Evolutionary conservation across 2,329 filamentous ascomycete genomes (phyloP).

Genomic region (Fragosphaeria purpurea): DNA sequence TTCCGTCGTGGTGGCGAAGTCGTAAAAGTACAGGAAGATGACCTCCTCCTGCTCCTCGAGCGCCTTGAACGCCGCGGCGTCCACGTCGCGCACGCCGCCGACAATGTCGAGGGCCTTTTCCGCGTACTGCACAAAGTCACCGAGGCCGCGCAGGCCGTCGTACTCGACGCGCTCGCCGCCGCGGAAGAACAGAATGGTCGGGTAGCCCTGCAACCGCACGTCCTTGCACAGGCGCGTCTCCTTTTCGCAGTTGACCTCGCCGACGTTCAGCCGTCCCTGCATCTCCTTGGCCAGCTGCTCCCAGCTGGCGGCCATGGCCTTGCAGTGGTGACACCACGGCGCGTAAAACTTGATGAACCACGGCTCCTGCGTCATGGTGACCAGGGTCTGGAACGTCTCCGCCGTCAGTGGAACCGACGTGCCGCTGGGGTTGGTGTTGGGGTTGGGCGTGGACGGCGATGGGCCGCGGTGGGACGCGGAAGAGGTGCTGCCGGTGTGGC

Average conservation of each 20-base stretch:
- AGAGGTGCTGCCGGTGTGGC: neutral
- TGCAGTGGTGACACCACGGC: constrained; percentile 94
- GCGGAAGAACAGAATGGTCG: constrained; percentile 86
- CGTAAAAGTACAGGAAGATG: constrained; percentile 95
- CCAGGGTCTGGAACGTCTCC: constrained; percentile 75
- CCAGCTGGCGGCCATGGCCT: constrained; percentile 87
- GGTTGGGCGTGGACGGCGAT: constrained; percentile 35
- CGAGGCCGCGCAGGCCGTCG: constrained; percentile 78
- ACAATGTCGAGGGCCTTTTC: constrained; percentile 75
- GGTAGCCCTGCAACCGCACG: constrained; percentile 67
- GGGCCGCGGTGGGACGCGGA: too few relatives aligned
- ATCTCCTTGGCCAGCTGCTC: constrained; percentile 81
- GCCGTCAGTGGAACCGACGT: constrained; percentile 65
- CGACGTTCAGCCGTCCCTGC: constrained; percentile 80
- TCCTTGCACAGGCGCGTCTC: constrained; percentile 90
- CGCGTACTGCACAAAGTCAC: constrained; percentile 79
- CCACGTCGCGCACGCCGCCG: constrained; percentile 69
- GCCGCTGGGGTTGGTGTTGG: constrained; percentile 64
- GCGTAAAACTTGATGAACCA: constrained; percentile 99
- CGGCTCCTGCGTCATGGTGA: constrained; percentile 78
- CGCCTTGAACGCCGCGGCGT: constrained; percentile 63
- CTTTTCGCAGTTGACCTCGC: constrained; percentile 89
- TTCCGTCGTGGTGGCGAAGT: constrained; percentile 84
- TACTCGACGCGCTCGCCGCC: constrained; percentile 90
- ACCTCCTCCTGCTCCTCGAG: constrained; percentile 92